These are phyloP conservation scores for Flueggea neowawraea DNA, from an alignment of 441 rosid species.

Conservation along the genomic window DNA sequence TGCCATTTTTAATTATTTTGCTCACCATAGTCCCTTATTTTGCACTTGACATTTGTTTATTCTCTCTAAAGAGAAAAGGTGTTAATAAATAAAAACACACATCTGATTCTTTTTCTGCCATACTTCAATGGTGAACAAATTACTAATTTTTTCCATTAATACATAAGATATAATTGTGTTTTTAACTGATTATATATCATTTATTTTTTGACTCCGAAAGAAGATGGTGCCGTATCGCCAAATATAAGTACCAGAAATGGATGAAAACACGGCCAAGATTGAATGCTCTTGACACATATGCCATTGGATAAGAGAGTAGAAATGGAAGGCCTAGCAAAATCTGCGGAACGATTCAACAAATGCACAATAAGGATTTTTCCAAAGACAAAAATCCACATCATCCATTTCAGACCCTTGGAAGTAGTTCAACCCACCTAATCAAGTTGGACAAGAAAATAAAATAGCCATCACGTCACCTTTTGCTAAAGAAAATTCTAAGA, in stretches of 20 bases:
- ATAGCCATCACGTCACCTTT: not conserved
- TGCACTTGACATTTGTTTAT: no score
- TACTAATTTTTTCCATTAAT: no score
- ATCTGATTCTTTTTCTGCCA: no score
- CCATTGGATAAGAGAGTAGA: constrained; percentile 55
- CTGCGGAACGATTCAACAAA: constrained; percentile 57
- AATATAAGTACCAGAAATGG: constrained; percentile 75
- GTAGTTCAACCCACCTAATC: constrained; percentile 57
- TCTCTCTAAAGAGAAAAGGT: no score
- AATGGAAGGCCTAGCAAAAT: constrained; percentile 85
- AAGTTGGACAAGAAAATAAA: constrained; percentile 25
- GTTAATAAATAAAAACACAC: no score
- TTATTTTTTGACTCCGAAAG: no score
- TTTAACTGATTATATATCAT: no score
- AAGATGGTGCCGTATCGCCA: not conserved
- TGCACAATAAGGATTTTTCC: constrained; percentile 24
- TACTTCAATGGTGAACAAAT: no score
- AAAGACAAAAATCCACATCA: constrained; percentile 14
- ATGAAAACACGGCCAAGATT: constrained; percentile 95
- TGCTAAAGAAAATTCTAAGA: no score
- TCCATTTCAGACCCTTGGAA: constrained; percentile 21
- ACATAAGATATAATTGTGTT: no score
- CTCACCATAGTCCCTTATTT: no score
- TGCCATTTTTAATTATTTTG: no score
- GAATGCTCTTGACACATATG: constrained; percentile 80